These are phyloP conservation scores for Pichia nanzhaoensis DNA, from an alignment of 805 yeast genomes.

Conservation along the genomic window DNA sequence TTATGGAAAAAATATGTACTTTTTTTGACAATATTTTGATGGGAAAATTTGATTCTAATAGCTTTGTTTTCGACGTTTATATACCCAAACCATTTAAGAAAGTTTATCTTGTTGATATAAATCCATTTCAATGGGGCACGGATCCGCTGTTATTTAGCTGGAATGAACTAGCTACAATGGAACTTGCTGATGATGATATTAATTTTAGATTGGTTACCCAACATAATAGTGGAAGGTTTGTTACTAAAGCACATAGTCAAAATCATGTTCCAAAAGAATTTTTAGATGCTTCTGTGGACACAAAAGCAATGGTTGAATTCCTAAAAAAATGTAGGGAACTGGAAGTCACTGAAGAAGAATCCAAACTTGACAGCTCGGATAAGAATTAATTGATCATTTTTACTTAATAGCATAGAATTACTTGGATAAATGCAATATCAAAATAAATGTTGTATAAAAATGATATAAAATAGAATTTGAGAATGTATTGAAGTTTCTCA, in stretches of 20 bases:
- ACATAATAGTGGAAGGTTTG: constrained; percentile 68
- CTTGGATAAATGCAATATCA: too few relatives aligned
- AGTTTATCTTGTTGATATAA: constrained; percentile 73
- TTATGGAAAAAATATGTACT: constrained; percentile 41
- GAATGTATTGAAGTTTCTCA: too few relatives aligned
- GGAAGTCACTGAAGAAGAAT: too few relatives aligned
- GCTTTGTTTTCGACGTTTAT: constrained; percentile 74
- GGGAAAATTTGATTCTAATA: constrained; percentile 45
- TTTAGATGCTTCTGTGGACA: constrained; percentile 71
- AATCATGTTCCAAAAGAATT: constrained; percentile 89
- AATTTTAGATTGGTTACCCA: constrained; percentile 59
- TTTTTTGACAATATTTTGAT: constrained; percentile 47
- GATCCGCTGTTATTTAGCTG: constrained; percentile 78
- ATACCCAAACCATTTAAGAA: constrained; percentile 66
- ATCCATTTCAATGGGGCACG: constrained; percentile 74
- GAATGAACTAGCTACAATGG: constrained; percentile 56
- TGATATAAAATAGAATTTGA: too few relatives aligned
- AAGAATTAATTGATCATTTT: too few relatives aligned
- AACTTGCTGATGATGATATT: constrained; percentile 31
- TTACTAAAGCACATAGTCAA: constrained; percentile 77
- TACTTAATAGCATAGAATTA: too few relatives aligned
- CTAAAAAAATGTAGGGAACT: constrained; percentile 42
- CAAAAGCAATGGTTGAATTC: constrained; percentile 62
- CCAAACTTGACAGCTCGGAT: too few relatives aligned
- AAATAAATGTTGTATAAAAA: too few relatives aligned